Percentiles rank a stretch among this genome's conserved stretches.
Evolutionary conservation across 2,329 filamentous ascomycete species (phyloP).

Genomic region (Trichoderma polysporum): DNA sequence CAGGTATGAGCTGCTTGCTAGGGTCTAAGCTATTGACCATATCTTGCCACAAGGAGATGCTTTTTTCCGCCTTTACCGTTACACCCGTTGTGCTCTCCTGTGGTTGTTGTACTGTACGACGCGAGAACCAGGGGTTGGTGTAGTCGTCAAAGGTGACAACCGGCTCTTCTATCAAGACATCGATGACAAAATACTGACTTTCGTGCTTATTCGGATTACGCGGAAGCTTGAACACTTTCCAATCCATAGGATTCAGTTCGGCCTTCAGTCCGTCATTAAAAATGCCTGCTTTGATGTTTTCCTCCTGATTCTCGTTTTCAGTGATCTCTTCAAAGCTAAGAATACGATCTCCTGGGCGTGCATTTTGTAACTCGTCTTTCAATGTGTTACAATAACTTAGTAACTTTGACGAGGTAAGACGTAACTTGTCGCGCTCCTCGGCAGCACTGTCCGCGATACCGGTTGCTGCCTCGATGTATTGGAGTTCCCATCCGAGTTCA

Average conservation of each 20-base stretch:
- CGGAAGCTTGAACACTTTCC: constrained; percentile 1
- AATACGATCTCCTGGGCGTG: neutral
- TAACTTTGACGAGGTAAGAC: neutral
- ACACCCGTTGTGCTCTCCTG: neutral
- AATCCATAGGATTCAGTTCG: neutral
- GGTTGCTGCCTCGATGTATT: neutral
- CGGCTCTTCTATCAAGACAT: constrained; percentile 10
- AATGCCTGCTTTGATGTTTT: neutral
- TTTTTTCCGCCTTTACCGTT: neutral
- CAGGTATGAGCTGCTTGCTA: constrained; percentile 4
- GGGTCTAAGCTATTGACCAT: neutral
- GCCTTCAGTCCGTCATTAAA: neutral
- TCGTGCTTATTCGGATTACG: neutral
- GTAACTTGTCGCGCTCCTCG: neutral
- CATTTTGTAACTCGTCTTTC: neutral
- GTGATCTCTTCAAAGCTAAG: neutral
- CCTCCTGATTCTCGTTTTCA: neutral
- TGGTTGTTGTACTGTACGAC: neutral
- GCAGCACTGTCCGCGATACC: neutral
- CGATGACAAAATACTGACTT: neutral
- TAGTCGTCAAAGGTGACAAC: neutral
- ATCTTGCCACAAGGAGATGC: neutral
- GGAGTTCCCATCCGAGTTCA: neutral
- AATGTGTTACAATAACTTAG: neutral
- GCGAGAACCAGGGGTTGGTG: constrained; percentile 1